A percentile compares a stretch with the other conserved stretches of the same genome.
These are phyloP conservation scores for Spathaspora hagerdaliae DNA, from an alignment of 805 yeast species.

Conservation along the genomic window DNA sequence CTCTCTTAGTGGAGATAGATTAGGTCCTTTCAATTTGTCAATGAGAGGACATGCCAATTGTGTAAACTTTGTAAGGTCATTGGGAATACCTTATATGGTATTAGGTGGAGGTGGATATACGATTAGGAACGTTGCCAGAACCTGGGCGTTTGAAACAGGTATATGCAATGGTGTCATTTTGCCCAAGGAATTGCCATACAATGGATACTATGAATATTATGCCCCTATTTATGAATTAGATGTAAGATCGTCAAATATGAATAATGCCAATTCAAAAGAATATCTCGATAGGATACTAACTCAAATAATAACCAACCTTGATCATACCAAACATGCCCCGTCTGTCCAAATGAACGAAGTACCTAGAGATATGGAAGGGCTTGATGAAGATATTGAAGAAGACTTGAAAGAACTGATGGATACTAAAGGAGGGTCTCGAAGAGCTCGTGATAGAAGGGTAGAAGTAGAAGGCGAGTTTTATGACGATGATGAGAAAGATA, in stretches of 20 bases:
- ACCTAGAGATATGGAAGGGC: slow-evolving; percentile 80
- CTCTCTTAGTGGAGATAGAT: slow-evolving; percentile 89
- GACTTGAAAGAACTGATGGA: slow-evolving; percentile 77
- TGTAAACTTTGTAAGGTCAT: slow-evolving; percentile 78
- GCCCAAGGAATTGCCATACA: slow-evolving; percentile 78
- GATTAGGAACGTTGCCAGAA: slow-evolving; percentile 91
- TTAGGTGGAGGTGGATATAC: slow-evolving; percentile 99
- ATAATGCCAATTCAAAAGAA: slow-evolving; percentile 91
- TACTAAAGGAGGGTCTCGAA: slow-evolving; percentile 86
- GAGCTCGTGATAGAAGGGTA: slow-evolving; percentile 70
- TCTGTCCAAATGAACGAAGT: slow-evolving; percentile 89
- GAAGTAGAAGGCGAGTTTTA: slow-evolving; percentile 76
- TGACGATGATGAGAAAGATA: slow-evolving; percentile 54
- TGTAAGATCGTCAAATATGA: slow-evolving; percentile 94
- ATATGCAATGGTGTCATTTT: slow-evolving; percentile 74
- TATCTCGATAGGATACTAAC: slow-evolving; percentile 79
- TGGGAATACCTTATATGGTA: slow-evolving; percentile 86
- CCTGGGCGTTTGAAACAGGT: slow-evolving; percentile 95
- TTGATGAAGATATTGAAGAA: slow-evolving; percentile 74
- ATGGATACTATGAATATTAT: slow-evolving; percentile 94
- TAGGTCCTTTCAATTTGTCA: slow-evolving; percentile 93
- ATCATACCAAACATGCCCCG: slow-evolving; percentile 91
- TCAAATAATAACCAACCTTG: slow-evolving; percentile 72
- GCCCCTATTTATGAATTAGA: slow-evolving; percentile 96
- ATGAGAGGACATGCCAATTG: slow-evolving; percentile 97